Percentiles rank a stretch among this genome's conserved stretches.
Conservation (phyloP, 1,284 basidiomycete species). For the Cryptococcus jaspeensis region DNA sequence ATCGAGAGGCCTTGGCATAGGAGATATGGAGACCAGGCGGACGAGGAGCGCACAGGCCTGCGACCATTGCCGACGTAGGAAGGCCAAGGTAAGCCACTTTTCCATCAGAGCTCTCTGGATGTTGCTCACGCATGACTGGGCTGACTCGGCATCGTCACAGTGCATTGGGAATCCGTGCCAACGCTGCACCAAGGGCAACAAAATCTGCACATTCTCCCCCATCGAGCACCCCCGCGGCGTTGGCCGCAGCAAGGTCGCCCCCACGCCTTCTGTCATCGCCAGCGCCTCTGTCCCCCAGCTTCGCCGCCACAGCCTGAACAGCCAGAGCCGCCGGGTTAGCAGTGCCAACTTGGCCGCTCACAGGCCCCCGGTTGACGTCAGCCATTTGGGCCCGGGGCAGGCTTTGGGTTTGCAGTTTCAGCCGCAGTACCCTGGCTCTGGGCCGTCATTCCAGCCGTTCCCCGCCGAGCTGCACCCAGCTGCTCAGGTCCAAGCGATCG, state of each 20-base stretch:
- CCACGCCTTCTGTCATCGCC: neutral
- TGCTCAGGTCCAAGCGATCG: too few species aligned
- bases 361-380: neutral
- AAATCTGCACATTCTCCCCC: neutral
- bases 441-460: too few species aligned
- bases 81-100: neutral
- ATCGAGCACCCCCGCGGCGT: neutral
- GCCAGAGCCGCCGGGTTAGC: neutral
- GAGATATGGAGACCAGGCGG: neutral
- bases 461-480: too few species aligned
- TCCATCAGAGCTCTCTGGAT: too few species aligned
- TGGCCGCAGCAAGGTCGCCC: neutral
- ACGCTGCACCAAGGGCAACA: neutral
- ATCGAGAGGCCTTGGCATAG: too few species aligned
- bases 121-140: too few species aligned
- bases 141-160: neutral
- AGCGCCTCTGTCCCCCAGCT: neutral
- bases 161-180: neutral
- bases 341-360: neutral
- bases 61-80: neutral
- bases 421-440: too few species aligned
- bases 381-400: too few species aligned
- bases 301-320: neutral
- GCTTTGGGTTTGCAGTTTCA: too few species aligned
- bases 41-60: neutral